These are phyloP conservation scores for Ambrosiella beaveri DNA, from an alignment of 2,329 filamentous ascomycete genomes.

Conservation along the genomic window DNA sequence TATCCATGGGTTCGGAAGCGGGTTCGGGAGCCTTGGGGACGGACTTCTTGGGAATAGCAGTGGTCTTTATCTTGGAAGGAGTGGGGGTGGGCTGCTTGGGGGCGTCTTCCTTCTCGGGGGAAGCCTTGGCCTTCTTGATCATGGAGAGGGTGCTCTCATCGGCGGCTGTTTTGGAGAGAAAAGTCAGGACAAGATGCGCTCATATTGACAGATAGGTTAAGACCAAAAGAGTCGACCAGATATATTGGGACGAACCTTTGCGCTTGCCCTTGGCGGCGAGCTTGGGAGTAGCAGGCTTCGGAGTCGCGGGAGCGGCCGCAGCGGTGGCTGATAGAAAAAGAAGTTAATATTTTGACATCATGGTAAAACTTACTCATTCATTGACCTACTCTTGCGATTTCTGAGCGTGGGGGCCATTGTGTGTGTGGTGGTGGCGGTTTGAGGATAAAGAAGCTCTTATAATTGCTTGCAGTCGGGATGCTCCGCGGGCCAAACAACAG, in stretches of 20 bases:
- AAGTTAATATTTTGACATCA: constrained; percentile 1
- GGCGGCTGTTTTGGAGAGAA: constrained; percentile 19
- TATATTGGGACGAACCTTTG: constrained; percentile 19
- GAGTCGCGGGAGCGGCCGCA: constrained; percentile 6
- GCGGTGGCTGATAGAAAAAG: constrained; percentile 3
- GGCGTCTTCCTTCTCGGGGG: neutral
- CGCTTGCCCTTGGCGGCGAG: constrained; percentile 17
- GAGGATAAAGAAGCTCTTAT: neutral
- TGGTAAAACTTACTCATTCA: neutral
- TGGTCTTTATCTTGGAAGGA: constrained; percentile 14
- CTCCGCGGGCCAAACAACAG: constrained; percentile 4
- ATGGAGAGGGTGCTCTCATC: constrained; percentile 28
- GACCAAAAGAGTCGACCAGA: neutral
- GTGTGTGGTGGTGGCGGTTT: constrained; percentile 14
- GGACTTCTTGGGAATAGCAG: constrained; percentile 20
- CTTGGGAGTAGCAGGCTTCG: constrained; percentile 8
- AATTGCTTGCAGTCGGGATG: neutral
- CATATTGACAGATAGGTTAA: neutral
- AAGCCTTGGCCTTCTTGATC: constrained; percentile 17
- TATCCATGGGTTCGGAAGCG: constrained; percentile 13
- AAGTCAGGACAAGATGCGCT: constrained; percentile 7
- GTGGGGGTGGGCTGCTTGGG: constrained; percentile 12
- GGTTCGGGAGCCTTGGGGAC: neutral
- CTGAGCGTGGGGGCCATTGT: constrained; percentile 31
- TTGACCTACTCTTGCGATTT: constrained; percentile 20